Conservation (phyloP, 176 grass and related monocot genomes). For the Otatea glauca region DNA sequence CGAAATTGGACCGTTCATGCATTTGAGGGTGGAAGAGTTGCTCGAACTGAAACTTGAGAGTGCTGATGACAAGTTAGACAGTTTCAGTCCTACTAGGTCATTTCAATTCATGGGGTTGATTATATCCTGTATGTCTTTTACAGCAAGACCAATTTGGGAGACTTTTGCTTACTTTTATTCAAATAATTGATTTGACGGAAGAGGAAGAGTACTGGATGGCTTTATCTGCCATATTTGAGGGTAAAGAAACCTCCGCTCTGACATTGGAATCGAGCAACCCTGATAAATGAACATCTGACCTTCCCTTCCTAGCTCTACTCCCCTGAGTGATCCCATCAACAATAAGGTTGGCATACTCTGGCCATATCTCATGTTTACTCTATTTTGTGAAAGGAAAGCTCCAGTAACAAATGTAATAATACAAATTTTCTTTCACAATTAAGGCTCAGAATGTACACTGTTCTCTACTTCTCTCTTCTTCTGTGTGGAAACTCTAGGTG, state of each 20-base stretch:
- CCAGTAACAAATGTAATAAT: neutral
- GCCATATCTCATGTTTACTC: constrained; percentile 8
- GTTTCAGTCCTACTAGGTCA: neutral
- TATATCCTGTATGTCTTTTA: constrained; percentile 39
- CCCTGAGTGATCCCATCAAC: constrained; percentile 65
- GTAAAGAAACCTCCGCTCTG: constrained; percentile 67
- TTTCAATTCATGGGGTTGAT: constrained; percentile 25
- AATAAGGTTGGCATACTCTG: constrained; percentile 71
- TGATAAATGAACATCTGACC: constrained; percentile 54
- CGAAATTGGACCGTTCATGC: neutral
- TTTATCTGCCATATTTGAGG: constrained; percentile 89
- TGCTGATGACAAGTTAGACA: constrained; percentile 13
- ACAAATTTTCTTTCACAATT: constrained; percentile 24
- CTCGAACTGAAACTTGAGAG: neutral
- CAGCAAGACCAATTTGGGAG: constrained; percentile 99
- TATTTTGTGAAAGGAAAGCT: constrained; percentile 30
- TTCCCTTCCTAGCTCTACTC: constrained; percentile 46
- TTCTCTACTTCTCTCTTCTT: neutral
- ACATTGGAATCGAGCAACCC: constrained; percentile 53
- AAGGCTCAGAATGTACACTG: neutral
- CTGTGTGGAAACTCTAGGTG: neutral
- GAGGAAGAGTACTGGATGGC: constrained; percentile 97
- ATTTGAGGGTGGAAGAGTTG: neutral
- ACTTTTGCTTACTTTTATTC: constrained; percentile 88
- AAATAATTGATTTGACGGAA: constrained; percentile 88